Evolutionary conservation across 208 protist species (phyloP), one percentile per base, ranked within the genome.

Genomic region (Leptomonas seymouri): DNA sequence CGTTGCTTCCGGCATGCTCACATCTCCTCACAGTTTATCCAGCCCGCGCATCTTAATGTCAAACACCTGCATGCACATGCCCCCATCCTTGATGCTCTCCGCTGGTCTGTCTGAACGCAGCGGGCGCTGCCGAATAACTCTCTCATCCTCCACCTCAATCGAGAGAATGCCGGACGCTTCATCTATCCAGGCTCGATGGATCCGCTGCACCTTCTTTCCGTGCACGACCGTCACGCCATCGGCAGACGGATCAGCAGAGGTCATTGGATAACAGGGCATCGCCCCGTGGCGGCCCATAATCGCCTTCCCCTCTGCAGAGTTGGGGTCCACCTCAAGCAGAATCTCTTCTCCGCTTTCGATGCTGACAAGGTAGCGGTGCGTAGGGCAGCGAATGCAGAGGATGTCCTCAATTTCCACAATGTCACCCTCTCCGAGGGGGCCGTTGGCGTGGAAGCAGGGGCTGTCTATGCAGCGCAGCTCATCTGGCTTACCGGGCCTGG

Each of bases 21-120:
- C 16, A 16, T n/a, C 16, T 4, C 16, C 16, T 71, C 27, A 76
- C 42, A 81, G 53, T 57, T 81, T 70, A 48, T 86, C 79, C 12
- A 92, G 57, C 1, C 86, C 84, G 30, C 81, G 78, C 27, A 65
- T 53, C 57, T 93, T 94, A 55, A 96, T 96, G 71, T 96, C 86
- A 31, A 82, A 81, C 42, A 96, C 86, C 71, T 96, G 87, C 91
- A 96, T 94, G 53, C 84, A 93, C 57, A 96, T 81, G 20, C 73
- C 87, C n/a, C 91, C 91, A n/a, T 76, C 60, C 74, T 90, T 63
- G 16, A 96, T 14, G 60, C 77, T 82, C 2, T 61, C 49, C 0
- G 91, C 81, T 15, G 71, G 60, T 14, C 55, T 55, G 60, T 96
- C 91, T 1, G 91, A 96, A 3, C 64, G 58, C 50, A 96, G 21